phyloP scores from a whole-genome alignment of 169 alveolate species.

The Cyclospora cayetanensis region DNA sequence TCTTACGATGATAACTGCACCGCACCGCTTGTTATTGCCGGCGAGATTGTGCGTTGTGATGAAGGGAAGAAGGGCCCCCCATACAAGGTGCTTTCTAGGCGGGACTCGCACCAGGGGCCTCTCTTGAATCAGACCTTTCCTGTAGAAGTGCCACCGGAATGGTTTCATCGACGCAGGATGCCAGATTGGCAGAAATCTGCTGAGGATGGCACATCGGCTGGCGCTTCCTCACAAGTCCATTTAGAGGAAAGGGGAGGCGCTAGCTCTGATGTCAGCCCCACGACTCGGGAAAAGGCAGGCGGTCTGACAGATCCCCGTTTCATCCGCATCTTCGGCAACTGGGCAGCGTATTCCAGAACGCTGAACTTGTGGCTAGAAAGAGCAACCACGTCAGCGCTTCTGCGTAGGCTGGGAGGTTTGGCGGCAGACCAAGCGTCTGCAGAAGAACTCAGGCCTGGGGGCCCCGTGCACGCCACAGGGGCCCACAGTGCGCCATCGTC shows the following conservation, averaged over 20 bases:
- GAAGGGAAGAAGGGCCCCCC: not conserved
- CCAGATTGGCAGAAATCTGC: not conserved
- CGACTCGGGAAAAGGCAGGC: not conserved
- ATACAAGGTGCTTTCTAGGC: not conserved
- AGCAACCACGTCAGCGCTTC: not conserved
- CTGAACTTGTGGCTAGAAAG: constrained; percentile 6
- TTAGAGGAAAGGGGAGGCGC: not conserved
- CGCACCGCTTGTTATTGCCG: constrained; percentile 19
- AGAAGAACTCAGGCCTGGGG: not conserved
- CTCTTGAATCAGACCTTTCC: constrained; percentile 25
- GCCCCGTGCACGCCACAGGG: not conserved
- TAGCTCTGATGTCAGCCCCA: too few species aligned
- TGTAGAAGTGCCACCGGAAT: constrained; percentile 4
- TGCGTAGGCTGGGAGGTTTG: not conserved
- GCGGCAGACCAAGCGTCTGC: not conserved
- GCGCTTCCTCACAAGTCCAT: not conserved
- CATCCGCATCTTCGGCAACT: constrained; percentile 44
- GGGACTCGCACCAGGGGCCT: constrained; percentile 24
- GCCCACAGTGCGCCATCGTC: not conserved
- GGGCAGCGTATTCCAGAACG: not conserved
- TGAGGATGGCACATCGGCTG: not conserved
- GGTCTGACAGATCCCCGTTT: constrained; percentile 7
- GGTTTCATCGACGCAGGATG: constrained; percentile 19
- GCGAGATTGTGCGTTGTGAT: constrained; percentile 3
- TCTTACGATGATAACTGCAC: not conserved